A percentile compares a stretch with the other conserved stretches of the same genome.
These are phyloP conservation scores for Coniophora puteana DNA, from an alignment of 1,284 basidiomycete genomes.

Conservation along the genomic window DNA sequence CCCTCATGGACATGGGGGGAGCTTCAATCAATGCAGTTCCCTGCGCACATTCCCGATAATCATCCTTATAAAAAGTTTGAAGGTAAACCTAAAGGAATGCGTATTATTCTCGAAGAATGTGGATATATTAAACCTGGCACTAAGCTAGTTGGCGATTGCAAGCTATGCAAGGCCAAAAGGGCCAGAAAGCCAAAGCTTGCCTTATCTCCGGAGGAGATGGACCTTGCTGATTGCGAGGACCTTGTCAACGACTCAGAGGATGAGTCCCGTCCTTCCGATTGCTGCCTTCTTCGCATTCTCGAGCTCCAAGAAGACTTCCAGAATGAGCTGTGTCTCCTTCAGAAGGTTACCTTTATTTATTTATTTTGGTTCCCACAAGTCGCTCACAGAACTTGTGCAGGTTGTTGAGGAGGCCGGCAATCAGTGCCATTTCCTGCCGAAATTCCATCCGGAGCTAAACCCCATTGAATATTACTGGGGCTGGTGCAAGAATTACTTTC, in stretches of 20 bases:
- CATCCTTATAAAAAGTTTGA: slow-evolving; percentile 19
- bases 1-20: slow-evolving; percentile 18
- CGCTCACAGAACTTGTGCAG: slow-evolving; percentile 1
- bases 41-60: slow-evolving; percentile 13
- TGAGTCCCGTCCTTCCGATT: slow-evolving; percentile 24
- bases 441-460: slow-evolving; percentile 23
- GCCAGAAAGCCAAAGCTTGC: no score
- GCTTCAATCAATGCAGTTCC: slow-evolving; percentile 26
- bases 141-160: slow-evolving; percentile 6
- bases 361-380: no score
- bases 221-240: not conserved
- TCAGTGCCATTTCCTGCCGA: slow-evolving; percentile 19
- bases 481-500: slow-evolving; percentile 9
- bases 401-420: slow-evolving; percentile 11
- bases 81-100: slow-evolving; percentile 29
- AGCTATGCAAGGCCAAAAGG: slow-evolving; percentile 6
- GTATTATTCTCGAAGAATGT: slow-evolving; percentile 28
- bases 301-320: slow-evolving; percentile 19
- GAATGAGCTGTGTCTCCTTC: slow-evolving; percentile 14
- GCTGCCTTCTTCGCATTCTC: slow-evolving; percentile 22
- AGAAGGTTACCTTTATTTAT: no score
- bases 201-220: slow-evolving; percentile 3
- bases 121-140: slow-evolving; percentile 25
- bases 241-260: slow-evolving; percentile 14
- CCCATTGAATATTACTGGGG: slow-evolving; percentile 14